These are phyloP conservation scores for Parafenestella ontariensis DNA, from an alignment of 2,329 filamentous ascomycete genomes.

Conservation along the genomic window DNA sequence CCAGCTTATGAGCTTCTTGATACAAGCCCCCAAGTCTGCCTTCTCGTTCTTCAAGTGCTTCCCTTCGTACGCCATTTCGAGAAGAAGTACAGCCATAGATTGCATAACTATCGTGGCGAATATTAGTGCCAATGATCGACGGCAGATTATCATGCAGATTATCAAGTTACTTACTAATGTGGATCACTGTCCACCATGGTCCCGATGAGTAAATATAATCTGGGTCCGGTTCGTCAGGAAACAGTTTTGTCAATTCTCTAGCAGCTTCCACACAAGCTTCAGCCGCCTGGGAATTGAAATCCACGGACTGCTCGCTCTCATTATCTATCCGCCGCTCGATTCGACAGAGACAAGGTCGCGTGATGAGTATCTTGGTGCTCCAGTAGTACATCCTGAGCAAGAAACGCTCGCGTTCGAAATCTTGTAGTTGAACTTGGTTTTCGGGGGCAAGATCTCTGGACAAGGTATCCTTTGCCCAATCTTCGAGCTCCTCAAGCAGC, in stretches of 20 bases:
- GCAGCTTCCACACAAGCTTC: conserved; percentile 46
- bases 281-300: conserved; percentile 43
- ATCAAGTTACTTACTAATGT: conserved; percentile 31
- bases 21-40: conserved; percentile 31
- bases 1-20: conserved; percentile 46
- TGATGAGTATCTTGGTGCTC: conserved; percentile 46
- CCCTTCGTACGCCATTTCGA: conserved; percentile 44
- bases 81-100: conserved; percentile 45
- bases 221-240: conserved; percentile 39
- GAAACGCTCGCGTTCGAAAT: conserved; percentile 18
- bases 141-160: background rate
- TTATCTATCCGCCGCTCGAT: conserved; percentile 41
- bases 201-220: conserved; percentile 36
- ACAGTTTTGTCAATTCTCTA: conserved; percentile 35
- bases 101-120: conserved; percentile 41
- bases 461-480: conserved; percentile 38
- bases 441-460: conserved; percentile 12
- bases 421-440: conserved; percentile 13
- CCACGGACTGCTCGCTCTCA: conserved; percentile 33
- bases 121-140: background rate
- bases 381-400: conserved; percentile 39
- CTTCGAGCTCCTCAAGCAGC: conserved; percentile 40
- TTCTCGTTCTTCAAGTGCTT: conserved; percentile 35
- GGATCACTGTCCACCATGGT: conserved; percentile 53
- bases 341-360: conserved; percentile 48